Evolutionary conservation across 495 filamentous ascomycete genomes (phyloP).

Genomic region (Extremus antarcticus): DNA sequence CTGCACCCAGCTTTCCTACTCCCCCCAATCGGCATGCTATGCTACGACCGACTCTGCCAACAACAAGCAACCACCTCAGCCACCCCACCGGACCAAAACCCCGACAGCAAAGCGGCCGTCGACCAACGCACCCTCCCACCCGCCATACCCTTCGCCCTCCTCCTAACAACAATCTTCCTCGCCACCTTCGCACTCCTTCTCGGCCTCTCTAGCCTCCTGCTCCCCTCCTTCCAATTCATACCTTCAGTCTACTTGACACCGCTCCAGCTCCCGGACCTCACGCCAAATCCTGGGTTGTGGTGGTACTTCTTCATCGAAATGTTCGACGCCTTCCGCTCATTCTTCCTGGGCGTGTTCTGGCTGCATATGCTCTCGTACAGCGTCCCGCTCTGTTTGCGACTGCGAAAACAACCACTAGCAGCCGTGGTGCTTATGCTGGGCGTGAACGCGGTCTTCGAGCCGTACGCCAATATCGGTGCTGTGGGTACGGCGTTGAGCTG

Average conservation of each 20-base stretch:
- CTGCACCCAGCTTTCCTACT: slow-evolving; percentile 83
- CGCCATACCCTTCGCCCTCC: slow-evolving; percentile 12
- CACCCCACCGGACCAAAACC: neutral
- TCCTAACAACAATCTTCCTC: slow-evolving; percentile 26
- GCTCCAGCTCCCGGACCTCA: slow-evolving; percentile 80
- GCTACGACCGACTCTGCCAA: slow-evolving; percentile 53
- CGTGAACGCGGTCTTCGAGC: slow-evolving; percentile 86
- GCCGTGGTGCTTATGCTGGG: slow-evolving; percentile 72
- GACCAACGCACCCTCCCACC: neutral
- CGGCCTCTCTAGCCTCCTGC: slow-evolving; percentile 60
- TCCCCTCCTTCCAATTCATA: slow-evolving; percentile 72
- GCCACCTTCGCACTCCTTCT: slow-evolving; percentile 44
- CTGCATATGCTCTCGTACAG: slow-evolving; percentile 85
- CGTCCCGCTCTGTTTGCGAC: slow-evolving; percentile 57
- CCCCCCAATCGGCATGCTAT: slow-evolving; percentile 69
- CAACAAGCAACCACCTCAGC: neutral
- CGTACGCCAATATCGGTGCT: slow-evolving; percentile 87
- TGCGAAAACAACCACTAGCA: slow-evolving; percentile 65
- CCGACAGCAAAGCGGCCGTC: slow-evolving; percentile 19
- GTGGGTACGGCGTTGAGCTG: slow-evolving; percentile 71
- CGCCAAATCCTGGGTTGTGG: slow-evolving; percentile 92
- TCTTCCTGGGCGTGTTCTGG: slow-evolving; percentile 98
- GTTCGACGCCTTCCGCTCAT: slow-evolving; percentile 94
- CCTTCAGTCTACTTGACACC: slow-evolving; percentile 84
- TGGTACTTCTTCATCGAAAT: slow-evolving; percentile 99